A percentile compares a stretch with the other conserved stretches of the same genome.
phyloP scores from a whole-genome alignment of 108 stramenopile species.

The Fragilaria crotonensis region DNA sequence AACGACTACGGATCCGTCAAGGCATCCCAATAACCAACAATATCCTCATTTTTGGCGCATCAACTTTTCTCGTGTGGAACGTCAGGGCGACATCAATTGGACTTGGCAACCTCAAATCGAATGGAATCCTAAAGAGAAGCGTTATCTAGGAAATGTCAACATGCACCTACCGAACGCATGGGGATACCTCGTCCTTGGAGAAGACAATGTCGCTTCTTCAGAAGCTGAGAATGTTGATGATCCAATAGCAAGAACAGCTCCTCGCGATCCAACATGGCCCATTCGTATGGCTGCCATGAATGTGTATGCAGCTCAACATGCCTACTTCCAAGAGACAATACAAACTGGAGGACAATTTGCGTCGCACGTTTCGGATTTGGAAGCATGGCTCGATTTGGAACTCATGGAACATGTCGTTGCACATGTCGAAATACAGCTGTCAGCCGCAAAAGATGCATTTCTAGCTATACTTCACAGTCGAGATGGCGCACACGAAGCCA shows the following conservation, averaged over 20 bases:
- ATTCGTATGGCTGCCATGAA: slow-evolving; percentile 71
- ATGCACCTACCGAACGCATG: slow-evolving; percentile 67
- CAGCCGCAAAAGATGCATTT: slow-evolving; percentile 1
- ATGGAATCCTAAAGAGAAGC: slow-evolving; percentile 36
- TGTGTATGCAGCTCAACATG: slow-evolving; percentile 71
- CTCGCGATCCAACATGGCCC: slow-evolving; percentile 53
- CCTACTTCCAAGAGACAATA: slow-evolving; percentile 12
- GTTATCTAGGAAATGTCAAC: slow-evolving; percentile 29
- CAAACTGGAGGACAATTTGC: slow-evolving; percentile 10
- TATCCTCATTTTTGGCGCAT: slow-evolving; percentile 51
- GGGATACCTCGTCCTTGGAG: slow-evolving; percentile 51
- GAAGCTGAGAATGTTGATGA: background rate
- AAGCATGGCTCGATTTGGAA: slow-evolving; percentile 1
- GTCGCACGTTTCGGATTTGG: slow-evolving; percentile 3
- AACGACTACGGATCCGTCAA: slow-evolving; percentile 1
- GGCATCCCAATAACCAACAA: background rate
- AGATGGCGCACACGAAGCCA: background rate
- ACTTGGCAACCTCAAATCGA: slow-evolving; percentile 62
- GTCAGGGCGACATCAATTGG: slow-evolving; percentile 54
- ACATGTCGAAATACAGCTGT: background rate
- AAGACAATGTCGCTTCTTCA: slow-evolving; percentile 2
- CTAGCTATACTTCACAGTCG: background rate
- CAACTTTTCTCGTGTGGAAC: slow-evolving; percentile 52
- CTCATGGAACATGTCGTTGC: slow-evolving; percentile 16
- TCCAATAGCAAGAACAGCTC: slow-evolving; percentile 17